Evolutionary conservation across 2,329 filamentous ascomycete species (phyloP), one percentile per base, ranked within the genome.

Genomic region (Huntiella savannae): DNA sequence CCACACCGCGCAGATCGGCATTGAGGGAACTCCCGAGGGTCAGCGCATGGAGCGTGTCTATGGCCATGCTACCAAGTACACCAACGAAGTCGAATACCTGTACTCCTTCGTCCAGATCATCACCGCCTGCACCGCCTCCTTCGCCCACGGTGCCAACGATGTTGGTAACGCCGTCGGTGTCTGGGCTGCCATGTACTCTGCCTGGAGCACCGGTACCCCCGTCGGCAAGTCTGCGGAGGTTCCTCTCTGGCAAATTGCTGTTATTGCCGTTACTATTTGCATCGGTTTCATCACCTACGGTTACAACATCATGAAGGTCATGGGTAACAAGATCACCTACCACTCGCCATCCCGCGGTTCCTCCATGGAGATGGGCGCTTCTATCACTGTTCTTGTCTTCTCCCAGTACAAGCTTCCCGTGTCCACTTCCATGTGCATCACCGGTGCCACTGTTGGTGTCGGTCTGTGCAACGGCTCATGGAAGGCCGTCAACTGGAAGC

Each of bases 271-370:
- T 1, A 73, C 67, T 35, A 77, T 84, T 56, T 82, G 70, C 40
- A 52, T 77, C 37, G 81, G 80, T 53, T 68, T 85, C 48, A 67
- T 77, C 56, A 84, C 79, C 11, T 85, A 84, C 55, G 81, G 80
- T 7, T 85, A 84, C 66, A 84, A 85, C 66, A 85, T 85, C 63
- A 85, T 85, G 79, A 83, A 82, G 65, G 77, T 82, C 61, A 84
- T 85, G 79, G 81, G 81, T 45, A 86, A 85, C 69, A 81, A 81
- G 62, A 77, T 82, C 59, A 83, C 79, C 49, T 80, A 80, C 60
- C 77, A 82, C 62, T 70, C 66, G 16, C 68, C 68, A 22, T 64
- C 60, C 53, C 62, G 68, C 53, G 68, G 66, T 44, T 82, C 65
- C 54, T 83, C 78, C 43, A 86, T 86, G 80, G 81, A 86, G 58